These are phyloP conservation scores for Solidago caesia DNA, from an alignment of 129 eudicot species.

Conservation along the genomic window DNA sequence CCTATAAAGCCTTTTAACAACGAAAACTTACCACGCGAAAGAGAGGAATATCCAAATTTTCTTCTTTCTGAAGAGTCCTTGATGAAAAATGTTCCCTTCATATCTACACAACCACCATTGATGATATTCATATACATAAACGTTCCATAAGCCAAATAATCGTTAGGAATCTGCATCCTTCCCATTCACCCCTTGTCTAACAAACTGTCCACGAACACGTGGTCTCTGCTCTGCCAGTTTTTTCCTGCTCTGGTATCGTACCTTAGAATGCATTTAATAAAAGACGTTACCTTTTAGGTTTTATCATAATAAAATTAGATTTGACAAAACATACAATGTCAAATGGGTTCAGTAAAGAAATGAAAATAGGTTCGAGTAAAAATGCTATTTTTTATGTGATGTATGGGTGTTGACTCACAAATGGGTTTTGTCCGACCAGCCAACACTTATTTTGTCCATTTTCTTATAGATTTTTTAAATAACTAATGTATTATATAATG, in stretches of 20 bases:
- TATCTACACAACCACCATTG: constrained; percentile 32
- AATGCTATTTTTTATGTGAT: not conserved
- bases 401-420: not conserved
- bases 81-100: constrained; percentile 27
- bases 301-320: not conserved
- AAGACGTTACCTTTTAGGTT: not conserved
- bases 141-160: constrained; percentile 5
- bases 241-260: constrained; percentile 73
- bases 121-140: constrained; percentile 43
- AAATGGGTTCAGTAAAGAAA: not conserved
- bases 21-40: constrained; percentile 30
- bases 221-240: constrained; percentile 78
- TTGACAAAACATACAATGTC: not conserved
- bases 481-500: too few relatives aligned
- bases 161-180: constrained; percentile 48
- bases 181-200: constrained; percentile 48
- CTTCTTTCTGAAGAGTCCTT: constrained; percentile 26
- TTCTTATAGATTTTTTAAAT: not conserved
- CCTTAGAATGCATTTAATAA: constrained; percentile 33
- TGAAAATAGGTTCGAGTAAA: not conserved
- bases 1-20: constrained; percentile 15
- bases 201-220: constrained; percentile 72
- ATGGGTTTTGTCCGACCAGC: not conserved
- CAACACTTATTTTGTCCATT: too few relatives aligned
- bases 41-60: constrained; percentile 16